Base-by-base conservation (phyloP, 2,329 filamentous ascomycete genomes). In the Didymella exigua region DNA sequence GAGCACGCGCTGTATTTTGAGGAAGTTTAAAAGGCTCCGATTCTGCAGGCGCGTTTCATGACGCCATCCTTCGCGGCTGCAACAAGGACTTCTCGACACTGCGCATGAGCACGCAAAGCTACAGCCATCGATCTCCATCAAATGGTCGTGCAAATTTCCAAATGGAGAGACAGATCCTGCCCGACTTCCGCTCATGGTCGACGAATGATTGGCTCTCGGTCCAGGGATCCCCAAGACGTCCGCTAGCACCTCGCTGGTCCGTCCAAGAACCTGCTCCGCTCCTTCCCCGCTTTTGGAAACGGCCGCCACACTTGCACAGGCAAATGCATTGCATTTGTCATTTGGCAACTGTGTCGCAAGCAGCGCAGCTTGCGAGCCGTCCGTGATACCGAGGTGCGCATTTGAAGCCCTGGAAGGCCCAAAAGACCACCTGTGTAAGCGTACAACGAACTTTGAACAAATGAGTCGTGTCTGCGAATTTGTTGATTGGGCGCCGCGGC, bases 141-240 rank as follows among this genome's bases (percentile, higher is more conserved):
- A 9, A 24, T 33, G 21, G 41, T 55, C 52, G 52, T 55, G 24
- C 46, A 50, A 55, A 50, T 55, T 55, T n/a, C 52, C 52, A 10
- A 55, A 55, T 37, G 29, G 46, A 50, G 46, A 50, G 52, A 19
- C 13, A 11, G 14, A 23, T 8, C 10, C 13, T 21, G 13, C 16
- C 46, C 31, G 33, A 44, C 21, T 14, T 21, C 52, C 52, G 41
- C 30, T 29, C 23, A 30, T 14, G 10, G 0, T 6, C 29, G 5
- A 8, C 8, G 11, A n/a, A 23, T 37, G 47, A 55, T 55, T 55
- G 52, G 52, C 36, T 42, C 23, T 47, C 47, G 46, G 52, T 19
- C 34, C 7, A 21, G 29, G 41, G 46, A 47, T 42, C 1, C 8
- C 41, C 42, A 55, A 55, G 47, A 41, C 2, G n/a, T 47, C 52